These are phyloP conservation scores for Pseudopithomyces chartarum DNA, from an alignment of 2,329 filamentous ascomycete species.

Conservation along the genomic window DNA sequence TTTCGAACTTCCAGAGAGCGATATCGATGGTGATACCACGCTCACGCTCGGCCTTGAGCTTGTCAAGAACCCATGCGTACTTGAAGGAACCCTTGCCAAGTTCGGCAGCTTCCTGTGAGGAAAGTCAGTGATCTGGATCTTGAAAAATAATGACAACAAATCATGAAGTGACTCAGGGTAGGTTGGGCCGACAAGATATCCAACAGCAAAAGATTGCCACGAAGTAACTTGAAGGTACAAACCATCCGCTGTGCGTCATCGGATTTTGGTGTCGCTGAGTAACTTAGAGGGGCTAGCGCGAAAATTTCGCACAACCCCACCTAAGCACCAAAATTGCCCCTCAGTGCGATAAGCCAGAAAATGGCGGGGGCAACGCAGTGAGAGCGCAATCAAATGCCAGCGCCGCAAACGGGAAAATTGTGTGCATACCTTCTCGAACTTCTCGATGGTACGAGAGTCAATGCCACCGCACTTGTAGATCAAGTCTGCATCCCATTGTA, in stretches of 20 bases:
- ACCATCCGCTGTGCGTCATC: slow-evolving; percentile 35
- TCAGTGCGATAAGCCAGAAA: slow-evolving; percentile 39
- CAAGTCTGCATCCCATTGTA: slow-evolving; percentile 70
- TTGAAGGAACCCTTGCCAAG: slow-evolving; percentile 99
- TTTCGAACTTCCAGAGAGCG: slow-evolving; percentile 99
- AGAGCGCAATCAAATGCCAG: slow-evolving; percentile 22
- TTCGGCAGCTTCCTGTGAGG: slow-evolving; percentile 88
- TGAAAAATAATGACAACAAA: slow-evolving; percentile 31
- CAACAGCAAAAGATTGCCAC: background rate
- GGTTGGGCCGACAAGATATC: slow-evolving; percentile 7
- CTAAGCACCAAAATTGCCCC: slow-evolving; percentile 40
- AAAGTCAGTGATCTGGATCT: slow-evolving; percentile 37
- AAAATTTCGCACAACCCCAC: slow-evolving; percentile 49
- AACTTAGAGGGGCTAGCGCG: slow-evolving; percentile 38
- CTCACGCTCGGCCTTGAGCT: slow-evolving; percentile 99
- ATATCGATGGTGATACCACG: slow-evolving; percentile 99
- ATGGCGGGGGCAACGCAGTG: slow-evolving; percentile 28
- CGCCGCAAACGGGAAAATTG: slow-evolving; percentile 21
- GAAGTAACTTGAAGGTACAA: slow-evolving; percentile 12
- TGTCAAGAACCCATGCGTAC: slow-evolving; percentile 99
- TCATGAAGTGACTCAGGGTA: background rate
- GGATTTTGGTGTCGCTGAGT: slow-evolving; percentile 37
- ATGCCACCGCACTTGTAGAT: slow-evolving; percentile 99
- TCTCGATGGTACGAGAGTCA: slow-evolving; percentile 99
- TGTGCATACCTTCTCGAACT: slow-evolving; percentile 97